These are phyloP conservation scores for Neonectria neomacrospora DNA, from an alignment of 2,329 filamentous ascomycete genomes.

Conservation along the genomic window DNA sequence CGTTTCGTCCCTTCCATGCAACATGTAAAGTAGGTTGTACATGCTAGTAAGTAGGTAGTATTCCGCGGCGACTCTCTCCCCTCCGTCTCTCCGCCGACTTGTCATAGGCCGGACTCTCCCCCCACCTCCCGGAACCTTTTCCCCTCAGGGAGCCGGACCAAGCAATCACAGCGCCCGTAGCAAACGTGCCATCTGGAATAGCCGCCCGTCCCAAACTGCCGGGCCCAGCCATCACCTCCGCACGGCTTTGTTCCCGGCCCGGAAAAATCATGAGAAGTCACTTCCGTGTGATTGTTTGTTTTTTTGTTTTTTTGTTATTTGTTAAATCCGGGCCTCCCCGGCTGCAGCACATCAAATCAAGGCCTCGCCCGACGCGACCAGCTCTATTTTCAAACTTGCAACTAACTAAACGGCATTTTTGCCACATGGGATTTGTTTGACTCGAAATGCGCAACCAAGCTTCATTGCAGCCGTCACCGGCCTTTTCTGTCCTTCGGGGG, in stretches of 20 bases:
- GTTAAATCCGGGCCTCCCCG: neutral
- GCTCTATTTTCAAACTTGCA: slow-evolving; percentile 21
- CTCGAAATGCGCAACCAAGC: neutral
- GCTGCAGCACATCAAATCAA: slow-evolving; percentile 8
- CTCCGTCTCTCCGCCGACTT: neutral
- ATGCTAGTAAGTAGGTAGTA: too few relatives aligned
- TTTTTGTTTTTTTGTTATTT: neutral
- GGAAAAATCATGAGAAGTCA: neutral
- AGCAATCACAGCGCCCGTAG: neutral
- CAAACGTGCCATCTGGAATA: neutral
- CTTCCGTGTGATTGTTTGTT: neutral
- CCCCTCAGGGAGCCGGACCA: neutral
- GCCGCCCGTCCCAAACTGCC: neutral
- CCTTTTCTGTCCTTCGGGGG: neutral
- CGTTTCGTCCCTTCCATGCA: slow-evolving; percentile 1
- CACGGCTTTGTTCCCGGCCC: neutral
- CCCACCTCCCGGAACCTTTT: neutral
- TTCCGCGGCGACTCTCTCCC: neutral
- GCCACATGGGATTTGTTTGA: slow-evolving; percentile 11
- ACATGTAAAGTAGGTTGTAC: too few relatives aligned
- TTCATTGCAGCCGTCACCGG: neutral
- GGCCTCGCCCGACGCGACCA: slow-evolving; percentile 14
- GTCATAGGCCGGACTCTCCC: neutral
- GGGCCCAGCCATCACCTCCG: neutral
- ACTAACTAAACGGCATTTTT: slow-evolving; percentile 4